These are phyloP conservation scores for Metschnikowia arizonensis DNA, from an alignment of 805 yeast genomes.

Conservation along the genomic window DNA sequence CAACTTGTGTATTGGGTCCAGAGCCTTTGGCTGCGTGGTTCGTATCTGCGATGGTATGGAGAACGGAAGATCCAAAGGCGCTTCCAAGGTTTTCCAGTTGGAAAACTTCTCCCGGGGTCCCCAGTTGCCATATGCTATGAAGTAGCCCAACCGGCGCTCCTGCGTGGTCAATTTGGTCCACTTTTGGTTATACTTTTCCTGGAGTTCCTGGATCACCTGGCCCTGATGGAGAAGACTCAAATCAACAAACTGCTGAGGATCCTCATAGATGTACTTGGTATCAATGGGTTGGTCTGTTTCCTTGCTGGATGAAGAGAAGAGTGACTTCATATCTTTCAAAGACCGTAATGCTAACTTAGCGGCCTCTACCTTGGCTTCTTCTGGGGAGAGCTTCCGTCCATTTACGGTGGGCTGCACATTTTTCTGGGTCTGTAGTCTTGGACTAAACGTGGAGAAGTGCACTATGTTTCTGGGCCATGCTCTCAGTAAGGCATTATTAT, in stretches of 20 bases:
- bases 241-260: conserved; percentile 32
- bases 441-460: not conserved
- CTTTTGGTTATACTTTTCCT: conserved; percentile 44
- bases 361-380: conserved; percentile 28
- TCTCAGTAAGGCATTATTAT: not conserved
- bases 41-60: conserved; percentile 34
- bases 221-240: conserved; percentile 51
- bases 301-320: conserved; percentile 39
- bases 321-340: conserved; percentile 36
- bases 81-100: conserved; percentile 38
- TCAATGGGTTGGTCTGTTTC: conserved; percentile 46
- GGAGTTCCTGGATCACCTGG: conserved; percentile 51
- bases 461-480: not conserved
- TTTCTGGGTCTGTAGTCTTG: conserved; percentile 1
- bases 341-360: conserved; percentile 38
- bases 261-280: conserved; percentile 37
- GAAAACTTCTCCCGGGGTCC: conserved; percentile 61
- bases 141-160: conserved; percentile 55
- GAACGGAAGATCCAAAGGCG: conserved; percentile 64
- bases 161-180: conserved; percentile 52
- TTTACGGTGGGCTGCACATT: conserved; percentile 5
- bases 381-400: conserved; percentile 15
- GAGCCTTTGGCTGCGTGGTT: conserved; percentile 22
- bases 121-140: conserved; percentile 64
- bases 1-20: conserved; percentile 27